Evolutionary conservation across 23 red algal genomes (phyloP).

Genomic region (Gracilariopsis chorda): DNA sequence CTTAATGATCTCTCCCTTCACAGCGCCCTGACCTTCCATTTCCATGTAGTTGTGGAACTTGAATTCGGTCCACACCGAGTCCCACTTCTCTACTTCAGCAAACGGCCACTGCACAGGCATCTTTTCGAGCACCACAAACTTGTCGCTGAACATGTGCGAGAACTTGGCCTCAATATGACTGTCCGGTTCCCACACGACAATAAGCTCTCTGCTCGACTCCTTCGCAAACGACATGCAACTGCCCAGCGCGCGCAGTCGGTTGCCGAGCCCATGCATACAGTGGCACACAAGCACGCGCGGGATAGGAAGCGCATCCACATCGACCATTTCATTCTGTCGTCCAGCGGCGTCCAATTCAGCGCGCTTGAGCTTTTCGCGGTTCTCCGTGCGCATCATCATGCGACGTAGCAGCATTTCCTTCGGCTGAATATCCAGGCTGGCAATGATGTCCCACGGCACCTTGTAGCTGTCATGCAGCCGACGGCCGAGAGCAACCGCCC

Average conservation of each 20-base stretch:
- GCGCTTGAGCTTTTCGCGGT: background rate
- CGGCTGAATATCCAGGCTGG: background rate
- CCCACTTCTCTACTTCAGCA: constrained; percentile 43
- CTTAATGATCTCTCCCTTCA: constrained; percentile 61
- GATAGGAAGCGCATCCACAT: background rate
- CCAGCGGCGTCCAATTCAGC: background rate
- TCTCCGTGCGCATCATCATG: background rate
- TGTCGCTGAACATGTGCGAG: constrained; percentile 38
- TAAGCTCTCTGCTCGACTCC: constrained; percentile 2
- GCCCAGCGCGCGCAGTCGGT: constrained; percentile 68
- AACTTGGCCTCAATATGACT: constrained; percentile 64
- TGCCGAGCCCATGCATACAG: constrained; percentile 75
- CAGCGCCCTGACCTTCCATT: constrained; percentile 61
- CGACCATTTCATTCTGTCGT: background rate
- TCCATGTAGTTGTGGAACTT: constrained; percentile 81
- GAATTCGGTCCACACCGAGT: constrained; percentile 41
- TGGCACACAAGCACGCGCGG: constrained; percentile 47
- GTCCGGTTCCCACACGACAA: constrained; percentile 80
- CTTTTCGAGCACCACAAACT: constrained; percentile 50
- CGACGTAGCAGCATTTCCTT: constrained; percentile 49
- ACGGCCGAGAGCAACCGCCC: constrained; percentile 55
- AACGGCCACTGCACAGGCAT: constrained; percentile 43
- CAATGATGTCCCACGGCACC: constrained; percentile 82
- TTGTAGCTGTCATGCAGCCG: constrained; percentile 48
- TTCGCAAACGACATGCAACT: constrained; percentile 64